Base-by-base conservation (phyloP, 2,329 filamentous ascomycete genomes). In the Cercospora canescens region DNA sequence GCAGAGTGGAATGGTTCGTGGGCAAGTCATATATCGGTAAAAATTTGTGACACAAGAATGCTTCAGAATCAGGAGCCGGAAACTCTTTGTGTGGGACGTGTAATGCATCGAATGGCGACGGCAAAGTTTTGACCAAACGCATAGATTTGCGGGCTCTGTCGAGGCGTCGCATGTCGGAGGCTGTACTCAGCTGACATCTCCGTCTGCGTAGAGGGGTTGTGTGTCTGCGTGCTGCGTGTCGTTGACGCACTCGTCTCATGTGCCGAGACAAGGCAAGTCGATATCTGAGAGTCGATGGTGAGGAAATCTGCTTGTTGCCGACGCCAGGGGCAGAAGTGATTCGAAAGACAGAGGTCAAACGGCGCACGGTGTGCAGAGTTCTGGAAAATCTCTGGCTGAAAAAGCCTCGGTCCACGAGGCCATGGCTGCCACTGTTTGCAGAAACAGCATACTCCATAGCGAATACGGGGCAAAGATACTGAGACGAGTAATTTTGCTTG, bases 191-290 rank as follows among this genome's bases (percentile, higher is more conserved):
- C 57, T 60, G 35, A 48, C 57, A 48, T 34, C 28, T 60, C 14
- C 60, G 60, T 30, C 48, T 62, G 24, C 48, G 59, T 28, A 58
- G 37, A 30, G 64, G 28, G 5, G 60, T 66, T 28, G 28, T 35
- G 59, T 58, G 52, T 12, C 21, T 8, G 50, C 48, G 37, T 18
- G 41, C 45, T 21, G 26, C 14, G 24, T 39, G 21, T 12, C 34
- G 60, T 35, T 62, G 60, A 11, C 60, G 60, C n/a, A 62, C 16
- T 21, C 32, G 60, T 50, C 60, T 52, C 24, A 39, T n/a, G 26
- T 62, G 34, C n/a, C 60, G 60, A 32, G 54, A 39, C 8, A 62
- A n/a, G 16, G 50, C 60, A 32, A 55, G 28, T 35, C 60, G 60
- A 41, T 41, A 45, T 28, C 50, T 56, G 24, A 37, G 11, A 16